Evolutionary conservation across 2,329 filamentous ascomycete species (phyloP).

Genomic region (Cercospora zeina): DNA sequence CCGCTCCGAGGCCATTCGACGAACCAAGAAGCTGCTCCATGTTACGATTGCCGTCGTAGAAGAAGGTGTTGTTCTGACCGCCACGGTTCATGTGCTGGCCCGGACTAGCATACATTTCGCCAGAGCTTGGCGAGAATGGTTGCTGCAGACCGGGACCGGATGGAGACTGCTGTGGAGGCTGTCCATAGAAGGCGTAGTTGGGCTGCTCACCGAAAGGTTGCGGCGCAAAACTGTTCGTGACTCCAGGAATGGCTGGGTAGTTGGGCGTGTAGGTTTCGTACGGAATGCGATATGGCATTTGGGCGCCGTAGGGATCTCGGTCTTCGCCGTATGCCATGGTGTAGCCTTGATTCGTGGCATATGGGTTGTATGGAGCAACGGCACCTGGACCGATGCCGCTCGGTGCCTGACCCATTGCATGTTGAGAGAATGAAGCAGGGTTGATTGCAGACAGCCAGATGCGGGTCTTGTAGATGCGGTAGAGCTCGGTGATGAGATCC

Average conservation of each 20-base stretch:
- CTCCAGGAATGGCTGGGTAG: conserved; percentile 38
- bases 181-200: conserved; percentile 18
- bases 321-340: conserved; percentile 39
- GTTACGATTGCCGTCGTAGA: conserved; percentile 23
- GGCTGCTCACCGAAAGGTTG: conserved; percentile 13
- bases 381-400: conserved; percentile 43
- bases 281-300: conserved; percentile 38
- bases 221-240: conserved; percentile 37
- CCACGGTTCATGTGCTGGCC: conserved; percentile 9
- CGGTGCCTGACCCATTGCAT: conserved; percentile 40
- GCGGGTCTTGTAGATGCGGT: conserved; percentile 98
- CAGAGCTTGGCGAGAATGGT: conserved; percentile 10
- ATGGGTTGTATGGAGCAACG: conserved; percentile 31
- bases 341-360: conserved; percentile 35
- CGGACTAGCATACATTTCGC: conserved; percentile 4
- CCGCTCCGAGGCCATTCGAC: conserved; percentile 2
- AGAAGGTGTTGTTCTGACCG: conserved; percentile 20
- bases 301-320: conserved; percentile 40
- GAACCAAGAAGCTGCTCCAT: conserved; percentile 18
- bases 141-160: neutral
- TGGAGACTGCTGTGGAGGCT: conserved; percentile 2
- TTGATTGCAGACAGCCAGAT: conserved; percentile 99
- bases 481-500: conserved; percentile 90
- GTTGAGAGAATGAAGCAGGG: conserved; percentile 74
- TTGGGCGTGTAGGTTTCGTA: conserved; percentile 41